Conservation (phyloP, 768 basidiomycete species). For the Phylloporus scabripes region DNA sequence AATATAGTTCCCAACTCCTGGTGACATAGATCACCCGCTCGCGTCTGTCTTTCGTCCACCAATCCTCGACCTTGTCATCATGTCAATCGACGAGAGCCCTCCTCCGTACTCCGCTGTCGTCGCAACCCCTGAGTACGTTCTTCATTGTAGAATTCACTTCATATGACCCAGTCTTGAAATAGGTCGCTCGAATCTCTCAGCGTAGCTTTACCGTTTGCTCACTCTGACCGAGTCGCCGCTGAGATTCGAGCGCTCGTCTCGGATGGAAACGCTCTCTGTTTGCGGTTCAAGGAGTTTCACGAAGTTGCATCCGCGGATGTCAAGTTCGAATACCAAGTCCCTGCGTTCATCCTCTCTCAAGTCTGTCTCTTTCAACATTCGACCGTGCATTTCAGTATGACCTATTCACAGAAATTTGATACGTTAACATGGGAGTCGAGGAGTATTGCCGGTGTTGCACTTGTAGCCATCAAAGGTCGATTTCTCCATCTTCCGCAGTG, state of each 20-base stretch:
- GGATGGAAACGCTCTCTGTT: slow-evolving; percentile 9
- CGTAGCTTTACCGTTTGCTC: slow-evolving; percentile 5
- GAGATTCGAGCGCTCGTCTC: slow-evolving; percentile 11
- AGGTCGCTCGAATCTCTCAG: not conserved
- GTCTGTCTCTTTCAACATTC: slow-evolving; percentile 1
- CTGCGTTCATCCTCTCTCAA: slow-evolving; percentile 6
- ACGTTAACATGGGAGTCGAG: slow-evolving; percentile 17
- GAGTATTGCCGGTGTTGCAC: slow-evolving; percentile 7
- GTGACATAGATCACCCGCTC: not conserved
- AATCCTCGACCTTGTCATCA: not conserved
- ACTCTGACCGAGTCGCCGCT: slow-evolving; percentile 3
- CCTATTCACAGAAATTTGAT: slow-evolving; percentile 8
- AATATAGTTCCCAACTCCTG: not conserved
- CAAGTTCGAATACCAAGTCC: slow-evolving; percentile 8
- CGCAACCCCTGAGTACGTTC: slow-evolving; percentile 3
- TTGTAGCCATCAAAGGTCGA: slow-evolving; percentile 15
- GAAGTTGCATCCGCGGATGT: slow-evolving; percentile 3
- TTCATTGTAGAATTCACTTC: not conserved
- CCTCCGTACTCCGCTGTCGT: slow-evolving; percentile 16
- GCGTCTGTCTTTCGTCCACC: not conserved
- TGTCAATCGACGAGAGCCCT: slow-evolving; percentile 9
- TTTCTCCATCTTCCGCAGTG: no score
- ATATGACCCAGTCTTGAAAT: not conserved
- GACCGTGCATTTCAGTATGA: not conserved
- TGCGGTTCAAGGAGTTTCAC: slow-evolving; percentile 11